Evolutionary conservation across 176 grass and related monocot genomes (phyloP), one percentile per base, ranked within the genome.

Genomic region (Dendrocalamus sinicus): DNA sequence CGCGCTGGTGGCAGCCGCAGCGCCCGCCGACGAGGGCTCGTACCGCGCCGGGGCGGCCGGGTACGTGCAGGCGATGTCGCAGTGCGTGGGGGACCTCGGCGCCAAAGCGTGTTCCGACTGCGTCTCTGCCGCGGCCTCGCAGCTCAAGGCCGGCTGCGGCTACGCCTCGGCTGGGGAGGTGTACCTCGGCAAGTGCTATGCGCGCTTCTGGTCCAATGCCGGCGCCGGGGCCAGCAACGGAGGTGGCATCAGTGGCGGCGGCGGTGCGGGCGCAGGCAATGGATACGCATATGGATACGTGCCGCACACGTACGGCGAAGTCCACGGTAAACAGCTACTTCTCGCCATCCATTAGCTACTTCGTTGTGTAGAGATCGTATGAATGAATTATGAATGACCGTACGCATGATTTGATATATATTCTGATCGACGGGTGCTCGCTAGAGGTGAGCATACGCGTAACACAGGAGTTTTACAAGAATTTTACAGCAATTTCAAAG

Each of bases 161-260:
- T 73, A 82, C 82, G 72, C 95, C 43, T 66, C 87, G 9, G 89
- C 91, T 0, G 95, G 91, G 2, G 93, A 98, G 81, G 89, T 90
- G 9, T 98, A 98, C 86, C 95, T 98, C 51, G 93, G 95, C 76
- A 98, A 95, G 95, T 98, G 95, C 86, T 98, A 93, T 82, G 87
- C 88, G 40, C 88, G 93, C 20, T 95, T 90, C 86, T 98, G 95
- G 95, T 94, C 91, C 71, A 94, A 93, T 50, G 90, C 78, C 40
- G 89, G 23, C 40, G 16, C 58, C 11, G 53, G 59, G 0, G 65
- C 13, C 5, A 12, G 11, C 74, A 73, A 58, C 81, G 73, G 83
- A 2, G 73, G 35, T 11, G 73, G 50, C 37, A 80, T 57, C 1
- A 22, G 64, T 39, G 61, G 46, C 45, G 32, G n/a, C 14, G 63